phyloP scores from a whole-genome alignment of 345 rosid species.

The Trapa bicornis region DNA sequence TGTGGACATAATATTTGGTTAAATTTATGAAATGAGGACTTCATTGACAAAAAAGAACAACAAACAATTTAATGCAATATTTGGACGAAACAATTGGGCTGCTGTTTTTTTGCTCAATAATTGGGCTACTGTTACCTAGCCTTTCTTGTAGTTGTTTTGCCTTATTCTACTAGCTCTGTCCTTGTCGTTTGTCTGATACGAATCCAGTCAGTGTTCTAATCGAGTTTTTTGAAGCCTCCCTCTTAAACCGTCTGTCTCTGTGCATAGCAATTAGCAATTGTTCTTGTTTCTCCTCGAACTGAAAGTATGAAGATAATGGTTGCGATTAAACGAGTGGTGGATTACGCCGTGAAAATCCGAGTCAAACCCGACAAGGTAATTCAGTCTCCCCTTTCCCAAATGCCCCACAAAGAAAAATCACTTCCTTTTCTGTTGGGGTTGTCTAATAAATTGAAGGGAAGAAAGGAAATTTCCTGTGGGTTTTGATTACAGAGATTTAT shows the following conservation, averaged over 20 bases:
- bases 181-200: background rate
- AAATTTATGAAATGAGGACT: too few species aligned
- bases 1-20: too few species aligned
- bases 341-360: slow-evolving; percentile 92
- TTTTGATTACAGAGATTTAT: background rate
- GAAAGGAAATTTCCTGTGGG: background rate
- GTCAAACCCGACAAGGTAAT: slow-evolving; percentile 83
- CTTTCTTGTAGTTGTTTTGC: too few species aligned
- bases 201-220: background rate
- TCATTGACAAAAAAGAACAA: too few species aligned
- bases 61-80: too few species aligned
- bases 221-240: background rate
- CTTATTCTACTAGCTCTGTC: background rate
- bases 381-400: background rate
- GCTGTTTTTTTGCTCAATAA: too few species aligned
- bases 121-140: too few species aligned
- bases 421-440: background rate
- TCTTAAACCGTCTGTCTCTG: background rate
- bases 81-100: too few species aligned
- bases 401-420: background rate
- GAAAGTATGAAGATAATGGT: slow-evolving; percentile 73
- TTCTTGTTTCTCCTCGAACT: background rate
- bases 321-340: slow-evolving; percentile 80
- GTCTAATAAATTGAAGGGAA: background rate
- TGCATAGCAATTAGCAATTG: background rate